Percentiles rank a stretch among this genome's conserved stretches.
These are phyloP conservation scores for Calycina herbarum DNA, from an alignment of 2,329 filamentous ascomycete species.

Conservation along the genomic window DNA sequence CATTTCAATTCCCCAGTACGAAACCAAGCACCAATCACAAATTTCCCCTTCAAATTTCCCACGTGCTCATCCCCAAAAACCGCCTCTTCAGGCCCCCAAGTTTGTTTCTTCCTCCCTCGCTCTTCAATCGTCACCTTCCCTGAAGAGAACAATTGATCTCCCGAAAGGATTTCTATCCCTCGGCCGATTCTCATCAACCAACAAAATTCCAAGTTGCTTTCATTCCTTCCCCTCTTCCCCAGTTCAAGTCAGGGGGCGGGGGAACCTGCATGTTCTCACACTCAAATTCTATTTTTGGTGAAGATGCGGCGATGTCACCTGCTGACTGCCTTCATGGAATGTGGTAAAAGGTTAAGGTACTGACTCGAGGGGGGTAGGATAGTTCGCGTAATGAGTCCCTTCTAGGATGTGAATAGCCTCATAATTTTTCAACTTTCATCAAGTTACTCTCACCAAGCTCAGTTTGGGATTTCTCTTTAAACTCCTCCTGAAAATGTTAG, in stretches of 20 bases:
- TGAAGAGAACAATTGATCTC: not conserved
- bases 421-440: too few relatives aligned
- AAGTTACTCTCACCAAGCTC: too few relatives aligned
- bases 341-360: too few relatives aligned
- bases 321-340: too few relatives aligned
- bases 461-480: too few relatives aligned
- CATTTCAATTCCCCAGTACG: not conserved
- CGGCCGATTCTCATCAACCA: not conserved
- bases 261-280: not conserved
- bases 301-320: not conserved
- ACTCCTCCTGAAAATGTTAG: too few relatives aligned
- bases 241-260: not conserved
- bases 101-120: too few relatives aligned
- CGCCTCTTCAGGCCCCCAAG: too few relatives aligned
- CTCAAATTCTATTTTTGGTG: not conserved
- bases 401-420: too few relatives aligned
- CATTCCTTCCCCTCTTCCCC: not conserved
- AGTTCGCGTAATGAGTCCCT: too few relatives aligned
- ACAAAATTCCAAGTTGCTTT: not conserved
- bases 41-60: not conserved
- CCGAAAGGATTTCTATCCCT: not conserved
- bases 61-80: not conserved
- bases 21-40: constrained; percentile 2
- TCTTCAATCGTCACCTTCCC: constrained; percentile 2
- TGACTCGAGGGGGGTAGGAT: too few relatives aligned